Evolutionary conservation across 768 basidiomycete genomes (phyloP).

Genomic region (Kwoniella pini): DNA sequence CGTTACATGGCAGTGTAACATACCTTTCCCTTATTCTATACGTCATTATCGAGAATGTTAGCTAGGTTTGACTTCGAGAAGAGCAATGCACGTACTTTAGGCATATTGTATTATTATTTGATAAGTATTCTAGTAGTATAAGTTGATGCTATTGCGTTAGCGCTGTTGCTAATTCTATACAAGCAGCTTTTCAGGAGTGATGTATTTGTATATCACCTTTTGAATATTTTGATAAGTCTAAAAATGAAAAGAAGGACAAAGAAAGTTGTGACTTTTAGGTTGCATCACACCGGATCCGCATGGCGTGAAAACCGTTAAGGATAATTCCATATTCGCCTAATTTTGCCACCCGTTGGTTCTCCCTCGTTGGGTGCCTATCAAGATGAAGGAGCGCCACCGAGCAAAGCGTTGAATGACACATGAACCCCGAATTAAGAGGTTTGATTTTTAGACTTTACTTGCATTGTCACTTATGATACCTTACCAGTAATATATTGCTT

Average conservation of each 20-base stretch:
- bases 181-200: no score
- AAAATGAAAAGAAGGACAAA: background rate
- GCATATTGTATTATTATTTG: conserved; percentile 16
- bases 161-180: no score
- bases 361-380: background rate
- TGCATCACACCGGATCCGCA: background rate
- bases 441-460: background rate
- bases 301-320: background rate
- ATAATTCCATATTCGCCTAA: conserved; percentile 14
- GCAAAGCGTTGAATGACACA: no score
- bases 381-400: no score
- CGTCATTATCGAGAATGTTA: conserved; percentile 4
- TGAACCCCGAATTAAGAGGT: background rate
- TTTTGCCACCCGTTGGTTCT: no score
- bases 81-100: conserved; percentile 20
- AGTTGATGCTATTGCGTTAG: no score
- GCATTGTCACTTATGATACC: no score
- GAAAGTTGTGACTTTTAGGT: background rate
- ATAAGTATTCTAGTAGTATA: no score
- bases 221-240: background rate
- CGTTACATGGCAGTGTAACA: background rate
- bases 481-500: background rate
- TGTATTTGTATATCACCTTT: no score
- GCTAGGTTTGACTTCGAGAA: background rate
- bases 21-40: conserved; percentile 29